Percentiles rank a stretch among this genome's conserved stretches.
phyloP scores from a whole-genome alignment of 2,329 filamentous ascomycete species.

The Diaporthe sp. region DNA sequence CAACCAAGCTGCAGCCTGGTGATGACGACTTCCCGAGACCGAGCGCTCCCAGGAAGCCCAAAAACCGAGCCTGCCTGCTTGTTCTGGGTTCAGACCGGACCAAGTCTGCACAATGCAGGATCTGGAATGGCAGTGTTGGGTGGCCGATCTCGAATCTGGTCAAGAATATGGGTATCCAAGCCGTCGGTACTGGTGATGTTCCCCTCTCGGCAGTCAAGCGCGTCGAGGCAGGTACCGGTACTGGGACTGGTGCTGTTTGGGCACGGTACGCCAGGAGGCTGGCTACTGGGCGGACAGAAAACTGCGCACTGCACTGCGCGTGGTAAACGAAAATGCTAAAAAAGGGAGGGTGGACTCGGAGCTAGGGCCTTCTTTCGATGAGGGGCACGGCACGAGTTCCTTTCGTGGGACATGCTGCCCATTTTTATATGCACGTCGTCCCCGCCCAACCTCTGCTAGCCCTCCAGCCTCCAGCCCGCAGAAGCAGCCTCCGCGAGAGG shows the following conservation, averaged over 20 bases:
- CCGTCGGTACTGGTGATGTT: constrained; percentile 23
- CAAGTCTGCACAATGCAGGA: constrained; percentile 3
- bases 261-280: constrained; percentile 20
- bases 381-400: constrained; percentile 21
- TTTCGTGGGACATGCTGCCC: constrained; percentile 39
- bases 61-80: not conserved
- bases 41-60: not conserved
- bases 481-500: constrained; percentile 8
- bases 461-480: constrained; percentile 29
- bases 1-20: constrained; percentile 25
- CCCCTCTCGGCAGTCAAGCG: constrained; percentile 28
- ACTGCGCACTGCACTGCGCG: constrained; percentile 22
- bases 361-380: constrained; percentile 33
- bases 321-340: constrained; percentile 30
- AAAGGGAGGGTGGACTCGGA: constrained; percentile 32
- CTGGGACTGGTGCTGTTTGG: constrained; percentile 22
- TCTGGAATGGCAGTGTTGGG: not conserved
- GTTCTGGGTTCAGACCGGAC: constrained; percentile 10
- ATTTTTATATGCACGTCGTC: constrained; percentile 42
- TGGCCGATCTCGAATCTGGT: not conserved
- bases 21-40: constrained; percentile 11
- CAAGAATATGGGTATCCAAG: constrained; percentile 18
- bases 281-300: constrained; percentile 18
- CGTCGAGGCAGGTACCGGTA: constrained; percentile 13
- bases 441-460: constrained; percentile 33